A percentile compares a stretch with the other conserved stretches of the same genome.
These are phyloP conservation scores for Litsea cubeba DNA, from an alignment of 164 flowering plant species.

Conservation along the genomic window DNA sequence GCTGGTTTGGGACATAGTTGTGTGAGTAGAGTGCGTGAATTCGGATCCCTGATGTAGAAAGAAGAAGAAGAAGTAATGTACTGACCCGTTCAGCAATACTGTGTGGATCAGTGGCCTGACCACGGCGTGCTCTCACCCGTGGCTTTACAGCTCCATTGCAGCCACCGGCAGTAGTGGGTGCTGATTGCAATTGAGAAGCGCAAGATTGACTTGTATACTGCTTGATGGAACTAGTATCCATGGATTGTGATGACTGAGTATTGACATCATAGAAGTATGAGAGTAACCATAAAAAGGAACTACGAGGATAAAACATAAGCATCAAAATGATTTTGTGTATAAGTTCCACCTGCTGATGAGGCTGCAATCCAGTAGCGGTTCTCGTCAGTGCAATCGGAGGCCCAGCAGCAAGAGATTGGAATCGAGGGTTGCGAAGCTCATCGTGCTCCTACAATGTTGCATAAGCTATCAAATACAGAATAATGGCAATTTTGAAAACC, in stretches of 20 bases:
- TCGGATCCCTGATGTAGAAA: too few relatives aligned
- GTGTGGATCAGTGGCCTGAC: slow-evolving; percentile 70
- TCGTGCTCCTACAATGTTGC: slow-evolving; percentile 20
- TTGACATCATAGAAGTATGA: background rate
- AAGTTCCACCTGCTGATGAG: slow-evolving; percentile 23
- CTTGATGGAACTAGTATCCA: slow-evolving; percentile 14
- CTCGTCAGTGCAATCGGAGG: slow-evolving; percentile 9
- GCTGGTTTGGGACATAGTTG: too few relatives aligned
- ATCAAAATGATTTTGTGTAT: background rate
- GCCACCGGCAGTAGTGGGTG: slow-evolving; percentile 13
- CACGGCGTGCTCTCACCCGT: slow-evolving; percentile 52
- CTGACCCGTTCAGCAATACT: slow-evolving; percentile 65
- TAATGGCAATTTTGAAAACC: background rate
- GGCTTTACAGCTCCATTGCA: slow-evolving; percentile 27
- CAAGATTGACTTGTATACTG: slow-evolving; percentile 15
- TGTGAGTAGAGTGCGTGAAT: background rate
- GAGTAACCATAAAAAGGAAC: background rate
- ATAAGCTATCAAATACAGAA: background rate
- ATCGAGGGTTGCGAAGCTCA: slow-evolving; percentile 9
- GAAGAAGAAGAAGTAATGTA: background rate
- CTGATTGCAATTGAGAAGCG: slow-evolving; percentile 18
- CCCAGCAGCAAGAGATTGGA: slow-evolving; percentile 17
- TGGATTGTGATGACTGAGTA: slow-evolving; percentile 14
- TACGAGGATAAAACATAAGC: background rate
- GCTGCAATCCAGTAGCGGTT: slow-evolving; percentile 15